These are phyloP conservation scores for Oryza rufipogon DNA, from an alignment of 176 grass and related monocot species.

Conservation along the genomic window DNA sequence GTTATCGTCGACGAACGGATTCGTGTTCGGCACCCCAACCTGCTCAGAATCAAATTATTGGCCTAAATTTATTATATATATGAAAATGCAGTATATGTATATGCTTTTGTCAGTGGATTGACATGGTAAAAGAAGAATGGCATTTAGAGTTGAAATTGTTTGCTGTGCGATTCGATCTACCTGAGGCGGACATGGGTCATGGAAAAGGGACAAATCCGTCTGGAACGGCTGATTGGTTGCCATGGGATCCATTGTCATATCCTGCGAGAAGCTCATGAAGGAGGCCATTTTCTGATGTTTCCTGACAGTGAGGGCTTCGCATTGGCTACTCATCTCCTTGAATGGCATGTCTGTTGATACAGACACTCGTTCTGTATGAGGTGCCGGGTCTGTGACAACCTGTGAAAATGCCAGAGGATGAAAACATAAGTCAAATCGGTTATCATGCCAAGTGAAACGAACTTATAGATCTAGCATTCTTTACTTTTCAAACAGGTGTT, in stretches of 20 bases:
- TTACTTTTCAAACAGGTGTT: neutral
- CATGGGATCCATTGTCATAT: slow-evolving; percentile 11
- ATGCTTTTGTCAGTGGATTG: neutral
- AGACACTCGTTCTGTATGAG: slow-evolving; percentile 38
- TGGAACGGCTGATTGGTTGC: slow-evolving; percentile 38
- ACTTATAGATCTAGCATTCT: neutral
- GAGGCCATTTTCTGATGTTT: slow-evolving; percentile 93
- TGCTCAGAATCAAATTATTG: slow-evolving; percentile 13
- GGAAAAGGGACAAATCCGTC: slow-evolving; percentile 46
- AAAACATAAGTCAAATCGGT: slow-evolving; percentile 1
- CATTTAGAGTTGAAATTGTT: neutral
- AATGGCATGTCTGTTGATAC: slow-evolving; percentile 63
- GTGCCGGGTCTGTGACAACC: slow-evolving; percentile 51
- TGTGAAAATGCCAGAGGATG: slow-evolving; percentile 39
- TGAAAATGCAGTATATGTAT: neutral
- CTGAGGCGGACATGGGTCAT: slow-evolving; percentile 34
- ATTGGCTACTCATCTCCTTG: slow-evolving; percentile 77
- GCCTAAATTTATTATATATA: neutral
- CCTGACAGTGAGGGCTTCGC: slow-evolving; percentile 75
- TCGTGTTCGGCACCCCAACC: slow-evolving; percentile 46
- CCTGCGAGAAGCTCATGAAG: slow-evolving; percentile 68
- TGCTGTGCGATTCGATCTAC: slow-evolving; percentile 17
- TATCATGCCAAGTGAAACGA: slow-evolving; percentile 5
- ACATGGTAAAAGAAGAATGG: slow-evolving; percentile 9
- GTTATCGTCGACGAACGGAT: slow-evolving; percentile 71